Evolutionary conservation across 768 basidiomycete species (phyloP), one percentile per base, ranked within the genome.

Genomic region (Tremella mesenterica): DNA sequence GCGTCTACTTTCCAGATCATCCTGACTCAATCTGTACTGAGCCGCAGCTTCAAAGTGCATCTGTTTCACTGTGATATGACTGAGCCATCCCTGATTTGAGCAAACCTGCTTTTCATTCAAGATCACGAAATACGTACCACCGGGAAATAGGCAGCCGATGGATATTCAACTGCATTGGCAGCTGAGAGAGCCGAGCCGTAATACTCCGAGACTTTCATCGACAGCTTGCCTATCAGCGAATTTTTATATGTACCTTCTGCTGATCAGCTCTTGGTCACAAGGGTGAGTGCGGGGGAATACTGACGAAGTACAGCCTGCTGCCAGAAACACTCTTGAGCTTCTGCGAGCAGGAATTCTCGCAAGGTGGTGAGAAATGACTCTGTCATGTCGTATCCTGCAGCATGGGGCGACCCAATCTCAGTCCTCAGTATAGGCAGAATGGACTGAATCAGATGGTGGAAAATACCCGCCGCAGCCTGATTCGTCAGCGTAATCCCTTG

Each of bases 241-340:
- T 91, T 89, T 76, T 86, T 91, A 81, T 83, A 62, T 81, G 80
- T 67, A 80, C 82, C 82, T 62, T 56, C 44, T 63, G 39, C 3
- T 18, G 30, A 49, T 43, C 7, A 31, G 18, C 29, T 27, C 44
- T 28, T 20, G 23, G 31, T 44, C 25, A 27, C 38, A 21, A 21
- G 44, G 7, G 18, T 48, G 8, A n/a, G 25, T 45, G 38, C 16
- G 10, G n/a, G 14, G 25, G 10, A n/a, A 9, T 2, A 62, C 69
- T 62, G 62, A 88, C 90, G 86, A 54, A 87, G 74, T 66, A 85
- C 84, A 14, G 91, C 91, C 60, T 85, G 81, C 69, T 93, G 91
- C 92, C 92, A 97, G 36, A 83, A 88, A 67, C 88, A 93, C 75
- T 99, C 95, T 61, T 97, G 93, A 1, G 91, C 92, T 72, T 96